These are phyloP conservation scores for Saccharum officinarum DNA, from an alignment of 176 grass and related monocot species.

Conservation along the genomic window DNA sequence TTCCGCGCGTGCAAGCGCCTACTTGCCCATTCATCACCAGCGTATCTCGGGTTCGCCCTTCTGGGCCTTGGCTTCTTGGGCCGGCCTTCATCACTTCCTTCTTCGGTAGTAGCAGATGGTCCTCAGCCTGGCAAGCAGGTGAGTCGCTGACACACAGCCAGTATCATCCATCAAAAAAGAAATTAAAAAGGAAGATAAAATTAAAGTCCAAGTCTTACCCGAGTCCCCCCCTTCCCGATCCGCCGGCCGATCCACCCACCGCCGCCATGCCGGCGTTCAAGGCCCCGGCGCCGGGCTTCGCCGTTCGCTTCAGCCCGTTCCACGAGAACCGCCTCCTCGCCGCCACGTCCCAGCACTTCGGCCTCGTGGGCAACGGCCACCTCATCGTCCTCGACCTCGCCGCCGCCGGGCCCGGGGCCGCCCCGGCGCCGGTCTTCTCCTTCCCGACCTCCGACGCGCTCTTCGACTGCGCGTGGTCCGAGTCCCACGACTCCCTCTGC, in stretches of 20 bases:
- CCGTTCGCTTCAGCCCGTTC: constrained; percentile 89
- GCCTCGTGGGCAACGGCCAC: constrained; percentile 90
- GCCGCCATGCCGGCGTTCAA: constrained; percentile 83
- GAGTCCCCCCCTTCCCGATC: background rate
- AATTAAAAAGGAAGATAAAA: background rate
- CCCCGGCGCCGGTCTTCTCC: constrained; percentile 48
- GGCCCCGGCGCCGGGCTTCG: constrained; percentile 63
- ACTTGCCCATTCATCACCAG: no score
- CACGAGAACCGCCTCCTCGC: constrained; percentile 75
- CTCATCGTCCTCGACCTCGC: constrained; percentile 83
- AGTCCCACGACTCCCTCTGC: constrained; percentile 79
- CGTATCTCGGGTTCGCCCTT: no score
- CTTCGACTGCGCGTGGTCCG: constrained; percentile 95
- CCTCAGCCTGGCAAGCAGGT: no score
- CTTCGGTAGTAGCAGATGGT: no score
- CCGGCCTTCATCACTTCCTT: no score
- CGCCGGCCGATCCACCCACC: constrained; percentile 36
- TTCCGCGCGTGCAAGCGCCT: no score
- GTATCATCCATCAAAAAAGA: background rate
- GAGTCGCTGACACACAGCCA: no score
- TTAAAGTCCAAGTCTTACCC: constrained; percentile 20
- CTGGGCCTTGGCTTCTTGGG: no score
- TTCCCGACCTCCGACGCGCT: constrained; percentile 87
- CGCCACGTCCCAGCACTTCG: constrained; percentile 77
- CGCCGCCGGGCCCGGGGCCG: constrained; percentile 18